Evolutionary conservation across 164 flowering plant species (phyloP).

Genomic region (Nymphaea thermarum): DNA sequence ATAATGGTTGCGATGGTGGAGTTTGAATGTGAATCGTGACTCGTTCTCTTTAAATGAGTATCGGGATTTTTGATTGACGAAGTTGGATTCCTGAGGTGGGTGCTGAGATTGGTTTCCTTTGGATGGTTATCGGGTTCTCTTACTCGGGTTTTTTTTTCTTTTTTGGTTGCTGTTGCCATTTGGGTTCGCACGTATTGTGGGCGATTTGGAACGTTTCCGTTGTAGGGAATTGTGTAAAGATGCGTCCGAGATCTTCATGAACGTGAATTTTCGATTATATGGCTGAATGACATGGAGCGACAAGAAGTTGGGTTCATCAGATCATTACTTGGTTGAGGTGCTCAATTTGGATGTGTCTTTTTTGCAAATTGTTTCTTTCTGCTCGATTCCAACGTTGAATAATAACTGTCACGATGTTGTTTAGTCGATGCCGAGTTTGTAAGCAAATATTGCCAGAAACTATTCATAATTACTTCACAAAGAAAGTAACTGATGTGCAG

Average conservation of each 20-base stretch:
- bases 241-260: neutral
- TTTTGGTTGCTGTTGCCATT: neutral
- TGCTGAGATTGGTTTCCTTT: neutral
- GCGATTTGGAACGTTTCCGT: neutral
- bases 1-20: neutral
- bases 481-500: no score
- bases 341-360: no score
- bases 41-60: no score
- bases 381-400: no score
- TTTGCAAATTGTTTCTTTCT: no score
- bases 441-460: no score
- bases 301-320: neutral
- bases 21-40: neutral
- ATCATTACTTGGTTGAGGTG: no score
- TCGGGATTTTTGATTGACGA: no score
- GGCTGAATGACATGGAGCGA: neutral
- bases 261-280: neutral
- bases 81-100: neutral
- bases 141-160: neutral
- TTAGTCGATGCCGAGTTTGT: no score
- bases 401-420: no score
- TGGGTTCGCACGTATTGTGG: neutral
- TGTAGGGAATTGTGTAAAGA: neutral
- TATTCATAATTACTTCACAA: no score
- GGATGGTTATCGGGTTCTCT: neutral